Evolutionary conservation across 495 filamentous ascomycete species (phyloP).

Genomic region (Oleoguttula mirabilis): DNA sequence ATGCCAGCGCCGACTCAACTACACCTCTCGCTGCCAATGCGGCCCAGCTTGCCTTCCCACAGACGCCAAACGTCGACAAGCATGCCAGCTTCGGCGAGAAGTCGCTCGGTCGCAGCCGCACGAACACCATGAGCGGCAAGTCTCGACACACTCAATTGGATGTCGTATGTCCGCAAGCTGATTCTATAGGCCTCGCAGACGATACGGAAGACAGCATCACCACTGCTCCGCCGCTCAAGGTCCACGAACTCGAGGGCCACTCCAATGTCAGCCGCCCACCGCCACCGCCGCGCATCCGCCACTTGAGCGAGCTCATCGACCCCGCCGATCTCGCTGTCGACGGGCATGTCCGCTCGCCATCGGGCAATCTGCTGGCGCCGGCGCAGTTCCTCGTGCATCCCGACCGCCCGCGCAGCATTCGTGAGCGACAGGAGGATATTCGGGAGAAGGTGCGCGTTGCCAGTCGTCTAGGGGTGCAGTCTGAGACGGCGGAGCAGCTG

Average conservation of each 20-base stretch:
- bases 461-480: too few species aligned
- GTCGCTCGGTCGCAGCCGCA: constrained; percentile 3
- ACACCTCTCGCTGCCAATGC: too few species aligned
- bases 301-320: constrained; percentile 28
- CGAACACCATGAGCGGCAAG: constrained; percentile 8
- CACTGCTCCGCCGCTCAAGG: background rate
- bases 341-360: constrained; percentile 20
- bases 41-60: too few species aligned
- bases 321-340: constrained; percentile 21
- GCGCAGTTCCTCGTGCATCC: constrained; percentile 21
- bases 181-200: background rate
- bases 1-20: too few species aligned
- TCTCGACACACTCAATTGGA: background rate
- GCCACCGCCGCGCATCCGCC: constrained; percentile 20
- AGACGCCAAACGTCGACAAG: too few species aligned
- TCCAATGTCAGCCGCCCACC: constrained; percentile 21
- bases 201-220: constrained; percentile 1
- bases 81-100: too few species aligned
- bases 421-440: constrained; percentile 28
- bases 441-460: constrained; percentile 5
- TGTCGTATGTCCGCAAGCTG: background rate
- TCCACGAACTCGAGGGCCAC: constrained; percentile 10
- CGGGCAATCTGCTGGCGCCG: constrained; percentile 21
- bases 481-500: too few species aligned
- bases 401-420: constrained; percentile 26